Evolutionary conservation across 805 yeast genomes (phyloP), one percentile per base, ranked within the genome.

Genomic region (Dipodascus geniculatus): DNA sequence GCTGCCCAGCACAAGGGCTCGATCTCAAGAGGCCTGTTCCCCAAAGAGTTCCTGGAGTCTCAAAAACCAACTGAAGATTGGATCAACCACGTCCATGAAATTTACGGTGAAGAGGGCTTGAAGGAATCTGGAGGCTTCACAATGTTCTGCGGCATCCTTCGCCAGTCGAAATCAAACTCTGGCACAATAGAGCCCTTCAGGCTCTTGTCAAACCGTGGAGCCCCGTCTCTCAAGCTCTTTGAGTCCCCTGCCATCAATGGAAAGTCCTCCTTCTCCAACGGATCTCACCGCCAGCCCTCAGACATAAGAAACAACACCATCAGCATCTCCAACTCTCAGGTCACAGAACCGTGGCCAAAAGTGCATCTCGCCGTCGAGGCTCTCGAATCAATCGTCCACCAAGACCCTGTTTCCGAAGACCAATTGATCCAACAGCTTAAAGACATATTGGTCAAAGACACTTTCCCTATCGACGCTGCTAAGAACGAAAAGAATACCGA

Each of bases 341-440:
- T 72, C 58, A 71, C 74, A 28, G 72, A 79, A 23, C 84, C 87
- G 3, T 90, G 98, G 97, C 75, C 77, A 0, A 91, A 90, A 61
- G 84, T 84, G 0, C 59, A 63, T 2, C 52, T 68, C 3, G 96
- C 91, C 0, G 75, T 72, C 65, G 63, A 62, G 61, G 71, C 65
- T 55, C 67, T 81, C 3, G 51, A 55, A 11, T 54, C 54, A 16
- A 49, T 58, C 17, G 52, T 62, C 58, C 42, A 61, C 33, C 20
- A 56, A 51, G 50, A 61, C 38, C 19, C 44, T n/a, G 31, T 65
- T 58, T 23, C 54, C 4, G 59, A 57, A 48, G 57, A 57, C 2
- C 63, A 65, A 9, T 60, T 90, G 2, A 69, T 79, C 0, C 73
- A 73, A 1, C 68, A 70, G 19, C 73, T 86, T 33, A 81, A 87